Percentiles rank a stretch among this genome's conserved stretches.
Conservation (phyloP, 257 asterid genomes). For the Solanum okadae region DNA sequence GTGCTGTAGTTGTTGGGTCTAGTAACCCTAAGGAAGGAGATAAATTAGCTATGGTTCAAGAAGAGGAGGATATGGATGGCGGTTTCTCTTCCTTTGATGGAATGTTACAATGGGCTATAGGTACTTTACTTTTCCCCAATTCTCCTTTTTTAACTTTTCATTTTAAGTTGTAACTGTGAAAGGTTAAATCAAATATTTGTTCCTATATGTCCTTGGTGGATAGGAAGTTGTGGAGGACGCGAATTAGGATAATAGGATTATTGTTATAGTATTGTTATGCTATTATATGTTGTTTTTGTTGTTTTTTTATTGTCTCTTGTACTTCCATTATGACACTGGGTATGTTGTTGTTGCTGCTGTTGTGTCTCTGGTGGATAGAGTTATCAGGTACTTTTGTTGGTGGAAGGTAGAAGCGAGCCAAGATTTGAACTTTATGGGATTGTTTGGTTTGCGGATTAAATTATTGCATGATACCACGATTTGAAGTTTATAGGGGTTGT, state of each 20-base stretch:
- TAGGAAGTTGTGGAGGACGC: not conserved
- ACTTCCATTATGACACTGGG: not conserved
- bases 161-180: not conserved
- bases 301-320: too few species aligned
- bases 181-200: not conserved
- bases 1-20: not conserved
- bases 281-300: not conserved
- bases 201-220: not conserved
- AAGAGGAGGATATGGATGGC: slow-evolving; percentile 40
- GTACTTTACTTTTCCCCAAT: slow-evolving; percentile 1
- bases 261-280: not conserved
- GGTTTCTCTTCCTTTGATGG: slow-evolving; percentile 90
- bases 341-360: not conserved
- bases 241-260: not conserved
- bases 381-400: not conserved
- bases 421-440: not conserved
- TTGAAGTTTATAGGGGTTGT: not conserved
- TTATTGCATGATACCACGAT: not conserved
- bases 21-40: slow-evolving; percentile 28
- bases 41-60: slow-evolving; percentile 16
- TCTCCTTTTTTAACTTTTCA: not conserved
- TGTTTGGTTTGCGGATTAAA: not conserved
- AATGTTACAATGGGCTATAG: slow-evolving; percentile 86
- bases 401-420: not conserved
- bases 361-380: not conserved